phyloP scores from a whole-genome alignment of 2,329 filamentous ascomycete species.

The Alternaria gansuensis region DNA sequence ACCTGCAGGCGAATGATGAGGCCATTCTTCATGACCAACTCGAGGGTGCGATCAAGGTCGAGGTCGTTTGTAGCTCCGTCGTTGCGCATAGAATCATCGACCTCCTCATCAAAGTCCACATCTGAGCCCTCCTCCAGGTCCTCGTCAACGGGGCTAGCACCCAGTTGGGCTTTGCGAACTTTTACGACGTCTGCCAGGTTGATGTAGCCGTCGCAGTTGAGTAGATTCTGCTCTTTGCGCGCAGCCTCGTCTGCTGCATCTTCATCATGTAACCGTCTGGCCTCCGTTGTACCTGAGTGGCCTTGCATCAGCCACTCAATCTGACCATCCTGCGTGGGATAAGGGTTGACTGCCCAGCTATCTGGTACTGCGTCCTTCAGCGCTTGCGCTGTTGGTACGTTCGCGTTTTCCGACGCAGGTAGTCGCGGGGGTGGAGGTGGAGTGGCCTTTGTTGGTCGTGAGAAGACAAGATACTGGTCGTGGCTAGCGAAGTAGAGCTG shows the following conservation, averaged over 20 bases:
- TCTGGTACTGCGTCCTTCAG: conserved; percentile 67
- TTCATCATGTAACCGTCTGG: conserved; percentile 62
- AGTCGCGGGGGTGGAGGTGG: conserved; percentile 67
- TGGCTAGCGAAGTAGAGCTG: conserved; percentile 71
- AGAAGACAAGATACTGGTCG: conserved; percentile 70
- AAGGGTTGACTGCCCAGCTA: conserved; percentile 70
- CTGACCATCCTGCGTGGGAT: conserved; percentile 62
- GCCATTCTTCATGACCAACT: conserved; percentile 68
- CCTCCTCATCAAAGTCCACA: conserved; percentile 64
- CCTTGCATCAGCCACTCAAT: conserved; percentile 65
- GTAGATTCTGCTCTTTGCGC: conserved; percentile 66
- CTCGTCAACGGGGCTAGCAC: conserved; percentile 63
- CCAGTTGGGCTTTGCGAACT: conserved; percentile 64
- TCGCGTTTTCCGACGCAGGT: conserved; percentile 53
- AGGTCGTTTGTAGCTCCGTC: conserved; percentile 64
- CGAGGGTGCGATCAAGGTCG: conserved; percentile 67
- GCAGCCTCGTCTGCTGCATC: conserved; percentile 68
- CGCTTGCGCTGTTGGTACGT: conserved; percentile 63
- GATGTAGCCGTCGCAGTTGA: conserved; percentile 70
- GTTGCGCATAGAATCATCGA: conserved; percentile 58
- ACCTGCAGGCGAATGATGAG: conserved; percentile 69
- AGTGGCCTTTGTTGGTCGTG: conserved; percentile 65
- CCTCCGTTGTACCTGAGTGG: conserved; percentile 53
- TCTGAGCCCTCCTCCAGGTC: conserved; percentile 62
- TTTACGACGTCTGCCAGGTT: conserved; percentile 66